Percentiles rank a stretch among this genome's conserved stretches.
Conservation (phyloP, 306 rosid species). For the Canavalia gladiata region DNA sequence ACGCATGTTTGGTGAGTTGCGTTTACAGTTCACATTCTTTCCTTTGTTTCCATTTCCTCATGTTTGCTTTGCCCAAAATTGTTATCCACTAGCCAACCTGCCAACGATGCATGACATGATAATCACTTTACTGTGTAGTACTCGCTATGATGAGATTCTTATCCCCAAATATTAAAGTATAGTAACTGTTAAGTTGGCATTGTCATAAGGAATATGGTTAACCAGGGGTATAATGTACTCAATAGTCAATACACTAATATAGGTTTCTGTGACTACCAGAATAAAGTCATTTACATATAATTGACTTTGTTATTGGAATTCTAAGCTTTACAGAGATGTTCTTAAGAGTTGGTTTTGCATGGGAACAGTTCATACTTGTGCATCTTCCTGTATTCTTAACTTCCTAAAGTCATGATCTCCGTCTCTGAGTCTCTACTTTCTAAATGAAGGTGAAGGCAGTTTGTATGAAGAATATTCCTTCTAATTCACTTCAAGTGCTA, state of each 20-base stretch:
- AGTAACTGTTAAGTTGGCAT: background rate
- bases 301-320: conserved; percentile 1
- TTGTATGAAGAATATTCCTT: background rate
- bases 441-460: conserved; percentile 7
- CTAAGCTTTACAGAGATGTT: background rate
- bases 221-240: conserved; percentile 11
- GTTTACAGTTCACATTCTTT: conserved; percentile 13
- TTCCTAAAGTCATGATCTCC: background rate
- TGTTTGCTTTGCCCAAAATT: background rate
- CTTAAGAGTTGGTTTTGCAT: conserved; percentile 23
- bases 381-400: background rate
- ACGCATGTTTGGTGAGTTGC: conserved; percentile 83
- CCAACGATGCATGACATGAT: conserved; percentile 5
- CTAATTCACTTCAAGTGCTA: background rate
- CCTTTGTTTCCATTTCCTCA: background rate
- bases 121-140: background rate
- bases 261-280: background rate
- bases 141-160: background rate
- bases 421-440: background rate
- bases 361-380: conserved; percentile 16
- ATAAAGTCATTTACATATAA: conserved; percentile 16
- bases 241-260: background rate
- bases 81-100: background rate
- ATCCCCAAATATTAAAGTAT: background rate
- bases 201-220: background rate